Conservation (phyloP, 768 basidiomycete genomes). For the Mycena alexandri region DNA sequence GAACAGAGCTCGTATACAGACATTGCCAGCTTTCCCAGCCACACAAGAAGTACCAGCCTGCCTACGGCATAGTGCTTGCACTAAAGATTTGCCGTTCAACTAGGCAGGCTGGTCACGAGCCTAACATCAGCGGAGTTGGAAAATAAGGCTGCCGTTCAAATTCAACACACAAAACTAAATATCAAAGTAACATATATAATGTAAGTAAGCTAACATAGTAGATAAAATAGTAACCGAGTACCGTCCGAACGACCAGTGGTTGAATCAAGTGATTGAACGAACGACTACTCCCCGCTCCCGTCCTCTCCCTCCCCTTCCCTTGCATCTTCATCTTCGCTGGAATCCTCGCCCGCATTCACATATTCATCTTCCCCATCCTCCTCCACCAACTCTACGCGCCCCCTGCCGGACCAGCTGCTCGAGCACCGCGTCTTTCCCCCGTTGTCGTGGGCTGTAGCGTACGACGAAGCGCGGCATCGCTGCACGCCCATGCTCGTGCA, state of each 20-base stretch:
- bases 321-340: conserved; percentile 9
- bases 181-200: conserved; percentile 9
- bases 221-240: conserved; percentile 10
- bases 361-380: conserved; percentile 15
- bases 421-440: conserved; percentile 51
- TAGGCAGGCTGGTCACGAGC: too few relatives aligned
- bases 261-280: not conserved
- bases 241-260: conserved; percentile 1
- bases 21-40: too few relatives aligned
- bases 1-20: too few relatives aligned
- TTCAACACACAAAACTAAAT: not conserved
- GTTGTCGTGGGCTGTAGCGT: conserved; percentile 16
- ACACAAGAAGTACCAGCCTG: too few relatives aligned
- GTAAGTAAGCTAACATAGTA: conserved; percentile 11
- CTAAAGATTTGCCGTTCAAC: too few relatives aligned
- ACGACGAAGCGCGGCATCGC: conserved; percentile 31
- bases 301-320: conserved; percentile 13
- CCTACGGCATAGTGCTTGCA: too few relatives aligned
- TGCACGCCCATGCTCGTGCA: conserved; percentile 51
- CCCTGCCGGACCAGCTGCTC: conserved; percentile 54
- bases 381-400: conserved; percentile 35
- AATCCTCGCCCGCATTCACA: conserved; percentile 11
- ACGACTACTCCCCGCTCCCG: conserved; percentile 1
- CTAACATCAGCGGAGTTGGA: too few relatives aligned
- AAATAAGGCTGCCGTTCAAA: too few relatives aligned